Percentiles rank a stretch among this genome's conserved stretches.
These are phyloP conservation scores for Pouteria glomerata DNA, from an alignment of 148 eudicot genomes.

Conservation along the genomic window DNA sequence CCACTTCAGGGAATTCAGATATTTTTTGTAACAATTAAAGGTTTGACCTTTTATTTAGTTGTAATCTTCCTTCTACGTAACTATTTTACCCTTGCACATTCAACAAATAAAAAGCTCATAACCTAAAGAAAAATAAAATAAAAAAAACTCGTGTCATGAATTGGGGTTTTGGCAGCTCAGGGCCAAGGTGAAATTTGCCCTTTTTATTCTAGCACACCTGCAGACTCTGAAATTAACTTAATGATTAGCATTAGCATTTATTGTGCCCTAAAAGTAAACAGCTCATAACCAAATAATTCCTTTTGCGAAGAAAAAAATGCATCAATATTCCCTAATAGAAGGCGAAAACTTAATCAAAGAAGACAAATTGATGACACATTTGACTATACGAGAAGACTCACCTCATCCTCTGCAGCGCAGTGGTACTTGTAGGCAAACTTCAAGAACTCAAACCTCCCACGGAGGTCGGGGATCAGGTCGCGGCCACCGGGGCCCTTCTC, in stretches of 20 bases:
- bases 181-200: too few species aligned
- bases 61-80: too few species aligned
- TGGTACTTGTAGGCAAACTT: constrained; percentile 65
- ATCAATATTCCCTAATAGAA: neutral
- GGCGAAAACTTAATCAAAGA: neutral
- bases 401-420: constrained; percentile 86
- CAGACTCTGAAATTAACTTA: neutral
- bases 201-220: neutral
- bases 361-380: neutral
- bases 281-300: neutral
- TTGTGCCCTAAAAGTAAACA: neutral
- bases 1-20: too few species aligned
- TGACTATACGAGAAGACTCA: neutral
- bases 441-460: constrained; percentile 60
- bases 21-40: too few species aligned
- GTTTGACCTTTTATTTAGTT: too few species aligned
- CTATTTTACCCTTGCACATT: too few species aligned
- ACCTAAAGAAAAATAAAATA: too few species aligned
- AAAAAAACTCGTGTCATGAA: too few species aligned
- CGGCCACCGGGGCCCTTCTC: constrained; percentile 19
- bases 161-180: too few species aligned
- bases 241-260: neutral
- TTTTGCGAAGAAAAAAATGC: neutral
- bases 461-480: constrained; percentile 35
- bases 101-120: too few species aligned